Evolutionary conservation across 352 stramenopile species (phyloP).

Genomic region (Phytophthora palmivora): DNA sequence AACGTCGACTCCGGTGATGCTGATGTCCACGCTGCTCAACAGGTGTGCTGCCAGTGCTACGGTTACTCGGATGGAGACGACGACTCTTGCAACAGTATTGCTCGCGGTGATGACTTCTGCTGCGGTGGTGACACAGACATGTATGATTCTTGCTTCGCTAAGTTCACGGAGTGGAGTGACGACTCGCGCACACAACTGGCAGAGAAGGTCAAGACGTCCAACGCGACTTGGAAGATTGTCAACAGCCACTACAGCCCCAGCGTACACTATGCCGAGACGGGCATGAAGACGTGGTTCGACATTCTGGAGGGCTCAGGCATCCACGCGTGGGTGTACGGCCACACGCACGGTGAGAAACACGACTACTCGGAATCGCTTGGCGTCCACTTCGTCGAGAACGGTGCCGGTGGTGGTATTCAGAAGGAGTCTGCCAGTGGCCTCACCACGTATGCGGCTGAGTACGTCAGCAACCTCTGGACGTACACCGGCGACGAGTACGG

Average conservation of each 20-base stretch:
- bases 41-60: conserved; percentile 77
- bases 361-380: conserved; percentile 62
- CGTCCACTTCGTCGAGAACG: conserved; percentile 83
- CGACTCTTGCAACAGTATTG: conserved; percentile 47
- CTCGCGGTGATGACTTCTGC: conserved; percentile 57
- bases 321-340: conserved; percentile 57
- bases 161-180: conserved; percentile 69
- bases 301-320: conserved; percentile 46
- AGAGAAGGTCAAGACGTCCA: conserved; percentile 53
- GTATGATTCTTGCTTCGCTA: conserved; percentile 62
- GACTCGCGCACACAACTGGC: conserved; percentile 61
- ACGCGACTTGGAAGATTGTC: conserved; percentile 72
- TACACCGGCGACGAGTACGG: conserved; percentile 73
- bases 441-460: conserved; percentile 55
- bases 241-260: conserved; percentile 77
- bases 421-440: conserved; percentile 78
- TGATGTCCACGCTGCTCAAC: conserved; percentile 53
- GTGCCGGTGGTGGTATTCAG: conserved; percentile 77
- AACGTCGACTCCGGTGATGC: conserved; percentile 72
- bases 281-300: conserved; percentile 58
- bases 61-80: conserved; percentile 58
- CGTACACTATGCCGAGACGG: conserved; percentile 50
- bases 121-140: conserved; percentile 58
- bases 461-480: conserved; percentile 71
- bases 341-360: conserved; percentile 81